Evolutionary conservation across 805 yeast genomes (phyloP), one percentile per base, ranked within the genome.

Genomic region (Torulaspora delbrueckii): DNA sequence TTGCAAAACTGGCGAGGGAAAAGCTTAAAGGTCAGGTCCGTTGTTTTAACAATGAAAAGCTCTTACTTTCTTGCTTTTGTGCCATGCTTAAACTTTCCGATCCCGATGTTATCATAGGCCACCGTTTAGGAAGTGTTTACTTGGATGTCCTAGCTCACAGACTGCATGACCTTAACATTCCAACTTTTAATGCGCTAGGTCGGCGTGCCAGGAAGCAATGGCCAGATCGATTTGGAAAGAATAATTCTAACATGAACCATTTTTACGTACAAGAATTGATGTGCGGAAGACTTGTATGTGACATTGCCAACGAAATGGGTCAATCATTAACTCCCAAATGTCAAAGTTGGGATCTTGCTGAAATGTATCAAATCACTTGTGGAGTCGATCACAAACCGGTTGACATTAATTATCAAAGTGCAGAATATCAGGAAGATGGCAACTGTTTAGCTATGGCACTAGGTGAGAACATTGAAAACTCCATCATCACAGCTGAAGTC

Each of bases 281-380:
- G 58, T 79, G 89, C 31, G 99, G 99, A 30, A 76, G 99, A 56
- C 74, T 93, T 45, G 59, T 91, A 37, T 87, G 96, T 74, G 99
- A 93, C 66, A 80, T 93, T 59, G 88, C 91, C 42, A 93, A 93
- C 65, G 96, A 88, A 58, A 78, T 90, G 81, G 99, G 98, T 40
- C 93, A 85, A 63, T 90, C 97, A 0, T 71, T 91, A 51, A 88
- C 96, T 3, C 72, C 84, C 4, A 88, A 89, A 63, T 93, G 98
- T 68, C 95, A 88, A 65, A 85, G 91, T 13, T 93, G 96, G 96
- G 95, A 87, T 48, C 72, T 93, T 46, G 74, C 85, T 10, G 99
- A 93, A 65, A 93, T 93, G 98, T 84, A 81, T 56, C 82, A 79
- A 25, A 77, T 86, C 40, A 85, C 86, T 13, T 82, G 96, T 56